Conservation (phyloP, 1,139 yeast genomes). For the Nakaseomyces sp. region DNA sequence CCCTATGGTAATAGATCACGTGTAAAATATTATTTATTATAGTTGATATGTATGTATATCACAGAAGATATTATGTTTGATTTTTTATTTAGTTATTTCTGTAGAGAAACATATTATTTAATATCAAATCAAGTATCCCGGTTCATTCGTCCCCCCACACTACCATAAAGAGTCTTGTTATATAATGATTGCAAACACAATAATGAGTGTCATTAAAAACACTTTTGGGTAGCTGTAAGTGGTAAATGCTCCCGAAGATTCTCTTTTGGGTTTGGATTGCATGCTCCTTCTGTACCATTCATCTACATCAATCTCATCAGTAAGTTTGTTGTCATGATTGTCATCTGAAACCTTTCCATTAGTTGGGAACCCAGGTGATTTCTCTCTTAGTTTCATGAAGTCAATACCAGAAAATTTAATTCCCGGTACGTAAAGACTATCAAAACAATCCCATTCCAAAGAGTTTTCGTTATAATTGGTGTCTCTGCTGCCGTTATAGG, state of each 20-base stretch:
- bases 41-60: background rate
- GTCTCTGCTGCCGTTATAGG: constrained; percentile 2
- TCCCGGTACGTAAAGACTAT: background rate
- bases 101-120: too few species aligned
- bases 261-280: constrained; percentile 1
- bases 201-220: background rate
- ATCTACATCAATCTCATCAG: background rate
- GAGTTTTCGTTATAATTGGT: constrained; percentile 1
- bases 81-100: too few species aligned
- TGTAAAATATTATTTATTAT: background rate
- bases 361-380: background rate
- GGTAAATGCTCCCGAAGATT: background rate
- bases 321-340: background rate
- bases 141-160: too few species aligned
- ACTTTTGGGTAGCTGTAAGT: background rate
- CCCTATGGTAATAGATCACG: background rate
- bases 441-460: constrained; percentile 6
- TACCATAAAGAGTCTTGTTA: background rate
- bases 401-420: background rate
- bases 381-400: background rate
- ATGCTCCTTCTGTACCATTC: constrained; percentile 5
- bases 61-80: too few species aligned
- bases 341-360: background rate
- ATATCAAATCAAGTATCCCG: too few species aligned
- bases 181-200: background rate